phyloP scores from a whole-genome alignment of 495 filamentous ascomycete species.

The Neurospora discreta region DNA sequence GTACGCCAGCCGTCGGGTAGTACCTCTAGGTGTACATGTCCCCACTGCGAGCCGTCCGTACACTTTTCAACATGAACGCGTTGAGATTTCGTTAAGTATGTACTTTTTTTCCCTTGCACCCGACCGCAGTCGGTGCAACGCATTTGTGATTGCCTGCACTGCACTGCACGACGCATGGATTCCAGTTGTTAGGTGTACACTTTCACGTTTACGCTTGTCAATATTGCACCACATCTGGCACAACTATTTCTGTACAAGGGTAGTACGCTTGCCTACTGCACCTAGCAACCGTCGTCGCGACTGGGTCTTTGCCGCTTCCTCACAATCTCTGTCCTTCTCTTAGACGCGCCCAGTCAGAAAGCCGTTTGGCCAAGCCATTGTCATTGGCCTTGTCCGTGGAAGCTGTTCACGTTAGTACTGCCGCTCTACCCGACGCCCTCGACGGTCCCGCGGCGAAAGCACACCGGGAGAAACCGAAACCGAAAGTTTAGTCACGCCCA shows the following conservation, averaged over 20 bases:
- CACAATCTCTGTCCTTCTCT: neutral
- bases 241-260: neutral
- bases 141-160: neutral
- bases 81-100: neutral
- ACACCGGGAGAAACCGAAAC: neutral
- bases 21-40: neutral
- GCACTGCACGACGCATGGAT: neutral
- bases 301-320: too few species aligned
- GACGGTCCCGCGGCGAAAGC: neutral
- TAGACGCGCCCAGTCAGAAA: neutral
- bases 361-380: neutral
- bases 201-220: neutral
- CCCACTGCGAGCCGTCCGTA: neutral
- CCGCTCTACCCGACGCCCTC: neutral
- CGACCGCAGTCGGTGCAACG: neutral
- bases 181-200: neutral
- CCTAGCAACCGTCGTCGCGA: neutral
- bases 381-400: neutral
- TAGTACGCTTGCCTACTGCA: too few species aligned
- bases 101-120: neutral
- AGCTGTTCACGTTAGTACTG: neutral
- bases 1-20: too few species aligned
- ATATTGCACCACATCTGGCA: neutral
- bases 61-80: neutral
- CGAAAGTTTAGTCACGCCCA: neutral